Base-by-base conservation (phyloP, 495 filamentous ascomycete genomes). In the Lindgomyces ingoldianus region DNA sequence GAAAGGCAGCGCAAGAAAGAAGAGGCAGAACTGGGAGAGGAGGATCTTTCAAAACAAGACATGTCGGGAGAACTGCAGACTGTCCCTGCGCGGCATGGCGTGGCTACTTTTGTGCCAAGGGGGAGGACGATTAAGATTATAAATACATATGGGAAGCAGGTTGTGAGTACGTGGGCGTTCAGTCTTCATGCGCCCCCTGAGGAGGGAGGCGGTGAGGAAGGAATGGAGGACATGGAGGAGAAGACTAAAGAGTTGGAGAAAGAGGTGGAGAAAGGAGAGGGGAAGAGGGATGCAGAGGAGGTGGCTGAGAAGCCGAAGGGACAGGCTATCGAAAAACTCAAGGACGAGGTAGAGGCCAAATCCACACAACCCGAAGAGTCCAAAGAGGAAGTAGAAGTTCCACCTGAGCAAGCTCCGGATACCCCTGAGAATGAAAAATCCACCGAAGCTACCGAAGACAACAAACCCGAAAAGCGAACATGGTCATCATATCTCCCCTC, bases 131-230 rank as follows among this genome's bases (percentile, higher is more conserved):
- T 83, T 68, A 80, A 81, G 59, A 76, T 84, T 29, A 78, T 79
- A 70, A 84, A 84, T 58, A 82, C 80, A 6, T 73, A 77, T 56
- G 81, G 81, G 19, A 78, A 75, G 16, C 81, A 84, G 72, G 80
- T 83, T 4, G 72, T 83, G n/a, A 80, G 80, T 69, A 78, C 75
- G 4, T 83, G 78, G 78, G 81, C 79, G 0, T 80, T 84, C 58
- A 74, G 75, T 0, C 55, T 79, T 11, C 53, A 65, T 46, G 69
- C 73, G 18, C 74, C 77, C 21, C 70, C 67, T 27, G 58, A 64
- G 29, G 49, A 72, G 36, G 58, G 60, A 12, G 58, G 50, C 10
- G 45, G 47, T 46, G 65, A 52, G 9, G 65, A 71, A 19, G 61
- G 61, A 10, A 39, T 50, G 12, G 57, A 41, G 4, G 52, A 50